Evolutionary conservation across 441 rosid genomes (phyloP), one percentile per base, ranked within the genome.

Genomic region (Capsella rubella): DNA sequence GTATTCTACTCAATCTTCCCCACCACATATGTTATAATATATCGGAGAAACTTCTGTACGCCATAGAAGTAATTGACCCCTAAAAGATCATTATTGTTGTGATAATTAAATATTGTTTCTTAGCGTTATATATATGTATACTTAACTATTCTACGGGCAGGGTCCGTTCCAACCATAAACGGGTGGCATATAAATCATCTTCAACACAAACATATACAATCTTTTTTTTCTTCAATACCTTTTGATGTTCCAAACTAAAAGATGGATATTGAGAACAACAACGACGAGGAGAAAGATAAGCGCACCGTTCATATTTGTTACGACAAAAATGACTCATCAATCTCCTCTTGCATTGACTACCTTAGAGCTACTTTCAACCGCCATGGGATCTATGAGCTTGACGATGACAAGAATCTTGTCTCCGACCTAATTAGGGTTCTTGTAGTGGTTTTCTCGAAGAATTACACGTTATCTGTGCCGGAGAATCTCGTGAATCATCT

Each of bases 331-430:
- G 75, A 71, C 29, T 31, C 29, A 28, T 49, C 21, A 43, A 5
- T 71, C 14, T 71, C 32, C 18, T 49, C 52, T 31, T 71, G 60
- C 59, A 50, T 71, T 9, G 13, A 35, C 29, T 60, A 15, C 67
- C 67, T 71, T 12, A 49, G 4, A 49, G 67, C 59, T 60, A 51
- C 43, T 46, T 60, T 71, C 31, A 50, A 51, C 9, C 51, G 50
- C 18, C 67, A 40, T n/a, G 68, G 60, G 11, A 51, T 71, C 21
- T 11, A 27, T 59, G 42, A 34, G 39, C 40, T 50, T 32, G 59
- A 59, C 8, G 59, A 59, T 15, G 42, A 71, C 3, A 50, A 12
- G 6, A 32, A 71, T 50, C 5, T 4, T 8, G 15, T 60, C 6
- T 10, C 21, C 8, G 37, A 58, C 9, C 14, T 1, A 60, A 10